Base-by-base conservation (phyloP, 192 early-diverging fungal species). In the Linnemannia zychae region DNA sequence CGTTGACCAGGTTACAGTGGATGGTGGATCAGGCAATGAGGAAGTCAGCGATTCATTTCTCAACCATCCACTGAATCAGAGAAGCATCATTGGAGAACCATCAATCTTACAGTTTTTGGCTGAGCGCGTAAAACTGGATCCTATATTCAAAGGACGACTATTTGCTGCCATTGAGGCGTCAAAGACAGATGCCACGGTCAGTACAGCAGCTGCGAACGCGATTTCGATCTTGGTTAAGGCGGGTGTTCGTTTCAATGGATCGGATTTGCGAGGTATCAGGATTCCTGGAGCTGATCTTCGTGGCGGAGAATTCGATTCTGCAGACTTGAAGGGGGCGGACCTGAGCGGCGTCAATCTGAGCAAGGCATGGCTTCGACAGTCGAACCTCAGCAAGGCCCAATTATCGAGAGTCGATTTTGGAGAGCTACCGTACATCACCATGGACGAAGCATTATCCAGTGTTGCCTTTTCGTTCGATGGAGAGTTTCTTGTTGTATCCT, bases 251-350 rank as follows among this genome's bases (percentile, higher is more conserved):
- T 66, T 68, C 33, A 68, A 48, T 33, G 75, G 75, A 4, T 7
- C 65, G 4, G 75, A 69, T 17, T 20, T 77, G 15, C 5, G 36
- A 0, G 67, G 67, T 2, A 77, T 77, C 31, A 38, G 31, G 34
- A 69, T 77, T 31, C 75, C 67, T 13, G 46, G 67, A 37, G 75
- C 75, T 22, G 75, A 77, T 69, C 24, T 77, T 15, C 47, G 34
- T 22, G 33, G 33, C 16, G 48, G 67, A 4, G 1, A 48, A 24
- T 69, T 77, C n/a, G 75, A 68, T 49, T 77, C 75, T 7, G 75
- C 67, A 6, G 17, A 77, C 20, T 6, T 77, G 20, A 47, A 67
- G 20, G 75, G 75, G 16, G 63, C 75, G 7, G 67, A 76, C 13
- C 31, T 76, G 48, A 77, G 75, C 3, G 36, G 22, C 46, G 67